These are phyloP conservation scores for Coccomyxa sp. DNA, from an alignment of 139 green algal genomes.

Conservation along the genomic window DNA sequence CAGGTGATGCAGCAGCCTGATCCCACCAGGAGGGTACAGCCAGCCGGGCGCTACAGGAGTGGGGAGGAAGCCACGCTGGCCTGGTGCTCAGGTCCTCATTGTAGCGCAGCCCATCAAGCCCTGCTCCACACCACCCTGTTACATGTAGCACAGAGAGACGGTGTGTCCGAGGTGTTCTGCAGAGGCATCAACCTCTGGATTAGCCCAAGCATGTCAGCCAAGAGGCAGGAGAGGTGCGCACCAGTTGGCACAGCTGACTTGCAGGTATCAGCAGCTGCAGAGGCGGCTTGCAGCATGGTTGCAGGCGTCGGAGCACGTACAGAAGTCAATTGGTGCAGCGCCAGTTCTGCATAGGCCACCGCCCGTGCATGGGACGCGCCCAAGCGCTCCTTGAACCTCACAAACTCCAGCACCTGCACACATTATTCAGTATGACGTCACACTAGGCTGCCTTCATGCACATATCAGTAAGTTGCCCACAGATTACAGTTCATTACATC, in stretches of 20 bases:
- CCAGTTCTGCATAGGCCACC: slow-evolving; percentile 32
- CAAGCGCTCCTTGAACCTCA: slow-evolving; percentile 71
- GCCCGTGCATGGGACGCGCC: slow-evolving; percentile 42
- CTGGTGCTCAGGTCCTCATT: slow-evolving; percentile 70
- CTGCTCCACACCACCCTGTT: not conserved
- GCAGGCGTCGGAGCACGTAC: not conserved
- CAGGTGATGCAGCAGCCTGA: not conserved
- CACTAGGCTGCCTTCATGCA: not conserved
- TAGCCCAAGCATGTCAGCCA: not conserved
- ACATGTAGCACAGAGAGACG: not conserved
- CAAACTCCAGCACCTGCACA: slow-evolving; percentile 76
- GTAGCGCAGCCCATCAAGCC: slow-evolving; percentile 40
- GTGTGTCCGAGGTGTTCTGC: not conserved
- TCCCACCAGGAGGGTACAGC: slow-evolving; percentile 37
- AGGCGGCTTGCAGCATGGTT: not conserved
- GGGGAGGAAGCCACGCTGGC: slow-evolving; percentile 61
- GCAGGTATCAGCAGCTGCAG: too few relatives aligned
- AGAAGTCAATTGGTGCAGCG: slow-evolving; percentile 7
- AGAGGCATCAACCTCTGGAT: not conserved
- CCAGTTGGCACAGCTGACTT: too few relatives aligned
- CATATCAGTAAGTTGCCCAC: not conserved
- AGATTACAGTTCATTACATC: not conserved
- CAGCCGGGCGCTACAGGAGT: not conserved
- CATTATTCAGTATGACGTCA: not conserved
- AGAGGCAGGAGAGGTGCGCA: not conserved